Base-by-base conservation (phyloP, 2,329 filamentous ascomycete species). In the Tolypocladium paradoxum region DNA sequence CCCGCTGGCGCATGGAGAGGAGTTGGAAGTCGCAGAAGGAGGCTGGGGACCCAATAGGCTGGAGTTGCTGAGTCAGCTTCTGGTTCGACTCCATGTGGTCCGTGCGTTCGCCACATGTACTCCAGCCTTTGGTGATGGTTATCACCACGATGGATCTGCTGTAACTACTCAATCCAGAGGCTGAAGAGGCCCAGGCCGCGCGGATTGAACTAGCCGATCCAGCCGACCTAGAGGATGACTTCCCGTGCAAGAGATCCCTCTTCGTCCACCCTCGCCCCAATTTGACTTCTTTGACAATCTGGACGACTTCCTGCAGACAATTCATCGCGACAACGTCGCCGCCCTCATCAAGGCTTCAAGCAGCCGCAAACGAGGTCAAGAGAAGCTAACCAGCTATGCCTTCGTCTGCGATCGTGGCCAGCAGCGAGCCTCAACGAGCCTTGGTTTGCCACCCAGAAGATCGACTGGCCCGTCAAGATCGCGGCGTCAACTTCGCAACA, bases 381-480 rank as follows among this genome's bases (percentile, higher is more conserved):
- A 22, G 18, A 22, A 4, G 31, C 29, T 24, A 20, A 3, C 20
- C 34, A 4, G 14, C 33, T 5, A 14, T 9, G 11, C 14, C 11
- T 36, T 34, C 34, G 16, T 33, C n/a, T 49, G 47, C 20, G 47
- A 49, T 11, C 47, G 47, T 14, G 47, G 47, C 34, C 31, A 16
- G 6, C 33, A 27, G n/a, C 47, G 27, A 6, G 27, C 27, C 4
- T 36, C 47, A 5, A 11, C 16, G 16, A 49, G 47, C 34, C 31
- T n/a, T 16, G 47, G 47, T 24, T n/a, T 45, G 6, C 31, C 34
- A 48, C 48, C 18, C 36, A 54, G 22, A 54, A 50, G 43, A 37
- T 50, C 33, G 45, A 48, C 43, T 54, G 45, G 29, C 52, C 40
- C 11, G 31, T 51, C 31, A 50, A 50, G 33, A 50, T 54, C 22